Conservation (phyloP, 1,139 yeast genomes). For the Diutina pseudorugosa region DNA sequence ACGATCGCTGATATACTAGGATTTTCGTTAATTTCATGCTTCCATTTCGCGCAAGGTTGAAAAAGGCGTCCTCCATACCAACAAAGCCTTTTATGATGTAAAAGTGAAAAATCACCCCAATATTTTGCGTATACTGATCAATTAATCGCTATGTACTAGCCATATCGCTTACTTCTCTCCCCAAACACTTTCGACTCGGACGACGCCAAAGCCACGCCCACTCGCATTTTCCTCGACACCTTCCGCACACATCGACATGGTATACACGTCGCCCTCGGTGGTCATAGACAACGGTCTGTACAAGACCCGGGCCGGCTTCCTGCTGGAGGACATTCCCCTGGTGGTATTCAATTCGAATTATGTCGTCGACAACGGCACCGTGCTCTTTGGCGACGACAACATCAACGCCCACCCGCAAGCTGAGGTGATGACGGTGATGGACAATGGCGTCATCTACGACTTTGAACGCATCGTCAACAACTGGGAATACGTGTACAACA, state of each 20-base stretch:
- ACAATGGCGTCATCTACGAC: conserved; percentile 55
- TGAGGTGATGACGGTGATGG: conserved; percentile 52
- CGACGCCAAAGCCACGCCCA: not conserved
- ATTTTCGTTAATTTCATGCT: no score
- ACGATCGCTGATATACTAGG: no score
- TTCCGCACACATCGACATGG: conserved; percentile 11
- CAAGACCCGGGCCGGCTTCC: conserved; percentile 59
- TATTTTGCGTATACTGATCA: no score
- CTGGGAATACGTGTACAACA: conserved; percentile 46
- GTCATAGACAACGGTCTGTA: conserved; percentile 62
- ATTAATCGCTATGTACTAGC: not conserved
- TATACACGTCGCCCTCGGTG: conserved; percentile 38
- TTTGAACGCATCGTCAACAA: conserved; percentile 48
- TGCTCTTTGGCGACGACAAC: conserved; percentile 40
- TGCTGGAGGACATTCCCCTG: conserved; percentile 52
- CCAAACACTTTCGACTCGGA: not conserved
- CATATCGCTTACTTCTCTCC: not conserved
- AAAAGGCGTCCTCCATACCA: no score
- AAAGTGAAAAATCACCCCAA: no score
- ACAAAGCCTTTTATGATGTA: no score
- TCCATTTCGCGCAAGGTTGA: no score
- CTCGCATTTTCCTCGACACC: not conserved
- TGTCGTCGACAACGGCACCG: conserved; percentile 22
- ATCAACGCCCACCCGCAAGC: conserved; percentile 27
- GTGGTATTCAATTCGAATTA: conserved; percentile 48